These are phyloP conservation scores for Moelleriella libera DNA, from an alignment of 2,329 filamentous ascomycete species.

Conservation along the genomic window DNA sequence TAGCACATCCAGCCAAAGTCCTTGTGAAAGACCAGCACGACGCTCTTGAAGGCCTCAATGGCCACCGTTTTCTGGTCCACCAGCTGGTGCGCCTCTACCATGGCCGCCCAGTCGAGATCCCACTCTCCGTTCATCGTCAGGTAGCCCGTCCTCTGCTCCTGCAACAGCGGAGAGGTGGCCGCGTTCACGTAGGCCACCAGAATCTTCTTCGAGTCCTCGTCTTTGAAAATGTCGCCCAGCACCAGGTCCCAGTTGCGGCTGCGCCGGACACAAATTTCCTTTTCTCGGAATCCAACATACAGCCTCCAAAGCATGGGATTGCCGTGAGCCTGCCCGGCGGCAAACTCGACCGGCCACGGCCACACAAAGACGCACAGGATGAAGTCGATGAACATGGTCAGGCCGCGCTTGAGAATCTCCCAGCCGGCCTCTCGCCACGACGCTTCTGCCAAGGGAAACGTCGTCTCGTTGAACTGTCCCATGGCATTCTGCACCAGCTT, in stretches of 20 bases:
- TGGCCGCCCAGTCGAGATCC: constrained; percentile 74
- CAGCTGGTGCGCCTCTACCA: constrained; percentile 59
- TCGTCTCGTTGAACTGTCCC: constrained; percentile 52
- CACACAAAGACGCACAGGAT: constrained; percentile 52
- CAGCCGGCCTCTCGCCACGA: constrained; percentile 41
- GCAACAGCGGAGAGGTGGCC: constrained; percentile 52
- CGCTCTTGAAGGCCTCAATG: constrained; percentile 54
- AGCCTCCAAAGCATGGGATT: constrained; percentile 63
- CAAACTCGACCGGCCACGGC: constrained; percentile 63
- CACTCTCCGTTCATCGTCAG: constrained; percentile 73
- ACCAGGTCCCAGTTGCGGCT: constrained; percentile 58
- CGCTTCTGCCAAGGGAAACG: constrained; percentile 43
- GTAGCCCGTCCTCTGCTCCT: constrained; percentile 74
- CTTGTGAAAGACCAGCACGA: constrained; percentile 55
- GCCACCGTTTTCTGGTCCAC: constrained; percentile 47
- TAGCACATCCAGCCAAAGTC: constrained; percentile 50
- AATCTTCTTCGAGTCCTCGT: constrained; percentile 35
- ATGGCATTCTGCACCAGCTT: constrained; percentile 48
- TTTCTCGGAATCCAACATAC: constrained; percentile 58
- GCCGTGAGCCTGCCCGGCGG: constrained; percentile 40
- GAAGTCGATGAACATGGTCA: constrained; percentile 63
- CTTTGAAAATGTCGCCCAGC: constrained; percentile 39
- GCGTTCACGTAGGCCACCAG: constrained; percentile 49
- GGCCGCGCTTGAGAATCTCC: constrained; percentile 44
- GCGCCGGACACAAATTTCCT: constrained; percentile 69